Evolutionary conservation across 305 asterid genomes (phyloP), one percentile per base, ranked within the genome.

Genomic region (Caryopteris hybrid): DNA sequence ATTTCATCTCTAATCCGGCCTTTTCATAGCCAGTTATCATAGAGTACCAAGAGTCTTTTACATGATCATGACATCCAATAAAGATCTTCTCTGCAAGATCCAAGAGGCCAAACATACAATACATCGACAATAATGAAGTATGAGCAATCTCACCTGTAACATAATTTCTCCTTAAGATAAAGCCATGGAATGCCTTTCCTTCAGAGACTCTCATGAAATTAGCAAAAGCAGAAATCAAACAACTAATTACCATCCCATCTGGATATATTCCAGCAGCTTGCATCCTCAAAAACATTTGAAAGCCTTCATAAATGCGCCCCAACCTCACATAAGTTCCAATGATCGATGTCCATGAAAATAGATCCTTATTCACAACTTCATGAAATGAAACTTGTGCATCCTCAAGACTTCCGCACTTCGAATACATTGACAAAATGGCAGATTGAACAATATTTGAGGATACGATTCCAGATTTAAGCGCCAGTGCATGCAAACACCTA

Each of bases 101-200:
- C 61, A 79, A 13, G 43, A 80, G 81, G 69, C 86, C 90, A 64
- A 85, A 84, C 67, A 70, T 91, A 68, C 84, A 85, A 69, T 88
- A 88, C 97, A 88, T 82, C 14, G 95, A 81, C 70, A 91, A 13
- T 61, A 88, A 76, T 31, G 91, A 71, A 51, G 67, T 76, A 21
- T 53, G 4, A 31, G 83, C 89, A 45, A 81, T 70, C 54, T 70
- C 73, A 73, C 68, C 83, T 22, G 72, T 42, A 22, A 54, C 74
- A 34, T 76, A 84, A 59, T 83, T 74, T 75, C 82, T 79, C 83
- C 91, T 80, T 46, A 86, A 38, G 45, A 91, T 72, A 73, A 77
- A 82, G 29, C 87, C 86, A 71, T 91, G 96, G 74, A 88, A 86
- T 36, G 87, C 84, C 80, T 80, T 86, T 46, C 96, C 87, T 75